phyloP scores from a whole-genome alignment of 2,329 filamentous ascomycete genomes.

The Paramyrothecium roridum region DNA sequence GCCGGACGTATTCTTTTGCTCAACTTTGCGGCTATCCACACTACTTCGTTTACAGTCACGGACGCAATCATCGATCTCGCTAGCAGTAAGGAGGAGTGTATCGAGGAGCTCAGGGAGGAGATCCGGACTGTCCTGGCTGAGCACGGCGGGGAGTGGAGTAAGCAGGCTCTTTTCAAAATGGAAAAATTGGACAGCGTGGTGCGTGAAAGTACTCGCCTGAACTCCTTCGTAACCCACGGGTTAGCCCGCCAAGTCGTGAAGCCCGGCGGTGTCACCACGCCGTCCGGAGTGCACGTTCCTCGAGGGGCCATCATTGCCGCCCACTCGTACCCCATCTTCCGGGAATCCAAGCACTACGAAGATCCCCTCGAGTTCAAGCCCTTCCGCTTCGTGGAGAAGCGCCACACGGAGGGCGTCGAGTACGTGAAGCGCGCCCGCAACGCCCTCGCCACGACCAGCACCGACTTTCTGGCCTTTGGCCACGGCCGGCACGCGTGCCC shows the following conservation, averaged over 20 bases:
- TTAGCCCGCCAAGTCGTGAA: slow-evolving; percentile 16
- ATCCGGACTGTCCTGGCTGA: slow-evolving; percentile 17
- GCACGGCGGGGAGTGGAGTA: slow-evolving; percentile 21
- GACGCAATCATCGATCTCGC: slow-evolving; percentile 41
- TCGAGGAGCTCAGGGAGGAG: slow-evolving; percentile 35
- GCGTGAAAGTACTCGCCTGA: slow-evolving; percentile 35
- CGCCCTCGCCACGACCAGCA: slow-evolving; percentile 27
- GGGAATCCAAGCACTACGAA: slow-evolving; percentile 17
- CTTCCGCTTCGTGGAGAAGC: slow-evolving; percentile 19
- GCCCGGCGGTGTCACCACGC: slow-evolving; percentile 24
- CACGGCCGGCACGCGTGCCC: slow-evolving; percentile 7
- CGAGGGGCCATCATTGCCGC: slow-evolving; percentile 21
- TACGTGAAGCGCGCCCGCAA: slow-evolving; percentile 19
- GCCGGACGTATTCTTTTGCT: slow-evolving; percentile 24
- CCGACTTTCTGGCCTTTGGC: slow-evolving; percentile 32
- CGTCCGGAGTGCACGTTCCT: slow-evolving; percentile 29
- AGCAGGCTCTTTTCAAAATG: slow-evolving; percentile 27
- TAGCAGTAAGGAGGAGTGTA: slow-evolving; percentile 27
- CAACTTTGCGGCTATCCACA: slow-evolving; percentile 35
- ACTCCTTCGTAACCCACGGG: slow-evolving; percentile 24
- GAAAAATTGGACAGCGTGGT: slow-evolving; percentile 36
- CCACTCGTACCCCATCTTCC: slow-evolving; percentile 23
- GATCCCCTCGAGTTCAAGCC: slow-evolving; percentile 19
- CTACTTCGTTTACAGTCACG: slow-evolving; percentile 30
- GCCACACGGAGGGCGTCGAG: slow-evolving; percentile 14